Evolutionary conservation across 2,329 filamentous ascomycete genomes (phyloP).

Genomic region (Diplodia sapinea): DNA sequence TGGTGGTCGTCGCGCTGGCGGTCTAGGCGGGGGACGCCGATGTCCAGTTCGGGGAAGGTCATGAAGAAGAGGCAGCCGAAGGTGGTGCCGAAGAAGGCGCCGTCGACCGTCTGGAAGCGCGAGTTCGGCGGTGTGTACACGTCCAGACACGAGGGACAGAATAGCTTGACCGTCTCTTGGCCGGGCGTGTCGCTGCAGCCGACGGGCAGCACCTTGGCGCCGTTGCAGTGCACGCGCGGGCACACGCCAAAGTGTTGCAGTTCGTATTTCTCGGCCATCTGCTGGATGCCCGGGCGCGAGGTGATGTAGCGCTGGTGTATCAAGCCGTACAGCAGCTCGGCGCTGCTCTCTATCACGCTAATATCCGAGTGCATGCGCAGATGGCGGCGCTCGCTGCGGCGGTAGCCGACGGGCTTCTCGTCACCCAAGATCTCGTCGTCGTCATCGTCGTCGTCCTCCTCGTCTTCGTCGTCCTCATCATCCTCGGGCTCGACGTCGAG

Average conservation of each 20-base stretch:
- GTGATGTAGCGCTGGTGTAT: slow-evolving; percentile 99
- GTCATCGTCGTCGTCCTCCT: slow-evolving; percentile 69
- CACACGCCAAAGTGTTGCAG: slow-evolving; percentile 94
- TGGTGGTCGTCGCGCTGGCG: slow-evolving; percentile 39
- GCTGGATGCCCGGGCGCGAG: slow-evolving; percentile 92
- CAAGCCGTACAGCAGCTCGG: slow-evolving; percentile 96
- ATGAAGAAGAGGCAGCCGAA: slow-evolving; percentile 98
- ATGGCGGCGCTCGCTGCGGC: slow-evolving; percentile 66
- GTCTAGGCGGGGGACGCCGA: slow-evolving; percentile 70
- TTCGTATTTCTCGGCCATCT: slow-evolving; percentile 99
- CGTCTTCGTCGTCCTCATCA: slow-evolving; percentile 82
- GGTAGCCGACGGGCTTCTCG: slow-evolving; percentile 64
- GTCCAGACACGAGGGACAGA: slow-evolving; percentile 95
- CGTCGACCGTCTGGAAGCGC: slow-evolving; percentile 95
- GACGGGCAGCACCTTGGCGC: slow-evolving; percentile 88
- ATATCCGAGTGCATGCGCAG: slow-evolving; percentile 89
- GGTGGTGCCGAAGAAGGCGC: slow-evolving; percentile 96
- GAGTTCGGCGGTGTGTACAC: slow-evolving; percentile 98
- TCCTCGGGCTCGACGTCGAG: slow-evolving; percentile 97
- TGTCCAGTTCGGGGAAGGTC: slow-evolving; percentile 95
- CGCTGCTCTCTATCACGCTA: slow-evolving; percentile 93
- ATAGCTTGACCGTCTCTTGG: slow-evolving; percentile 97
- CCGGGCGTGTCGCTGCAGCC: slow-evolving; percentile 93
- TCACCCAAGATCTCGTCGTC: slow-evolving; percentile 54
- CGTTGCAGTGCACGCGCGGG: slow-evolving; percentile 91